These are phyloP conservation scores for Komagataea norvegica DNA, from an alignment of 1,139 yeast genomes.

Conservation along the genomic window DNA sequence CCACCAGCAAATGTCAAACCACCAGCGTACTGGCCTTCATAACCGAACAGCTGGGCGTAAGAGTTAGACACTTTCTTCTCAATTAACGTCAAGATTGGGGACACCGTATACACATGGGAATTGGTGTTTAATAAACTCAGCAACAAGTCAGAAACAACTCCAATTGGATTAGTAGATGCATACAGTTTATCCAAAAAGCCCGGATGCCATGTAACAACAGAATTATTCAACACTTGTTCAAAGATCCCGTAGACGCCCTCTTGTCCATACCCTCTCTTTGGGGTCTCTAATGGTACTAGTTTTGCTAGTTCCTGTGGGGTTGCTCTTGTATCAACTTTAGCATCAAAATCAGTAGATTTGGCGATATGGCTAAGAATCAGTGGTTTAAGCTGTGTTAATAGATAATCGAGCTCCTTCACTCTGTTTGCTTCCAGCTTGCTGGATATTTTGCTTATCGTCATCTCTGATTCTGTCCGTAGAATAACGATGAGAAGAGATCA, in stretches of 20 bases:
- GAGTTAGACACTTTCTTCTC: slow-evolving; percentile 65
- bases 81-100: slow-evolving; percentile 73
- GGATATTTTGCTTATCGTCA: slow-evolving; percentile 18
- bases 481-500: not conserved
- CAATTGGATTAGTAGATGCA: slow-evolving; percentile 82
- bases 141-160: slow-evolving; percentile 68
- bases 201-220: slow-evolving; percentile 84
- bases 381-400: slow-evolving; percentile 36
- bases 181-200: slow-evolving; percentile 83
- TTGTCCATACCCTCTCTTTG: slow-evolving; percentile 33
- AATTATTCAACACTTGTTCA: slow-evolving; percentile 56
- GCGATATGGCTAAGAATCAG: slow-evolving; percentile 23
- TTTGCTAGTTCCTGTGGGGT: slow-evolving; percentile 18
- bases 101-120: slow-evolving; percentile 81
- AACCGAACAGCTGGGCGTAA: slow-evolving; percentile 68
- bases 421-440: slow-evolving; percentile 32
- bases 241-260: slow-evolving; percentile 45
- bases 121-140: slow-evolving; percentile 74
- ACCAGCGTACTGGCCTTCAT: slow-evolving; percentile 52
- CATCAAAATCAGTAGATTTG: slow-evolving; percentile 16
- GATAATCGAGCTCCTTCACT: slow-evolving; percentile 39
- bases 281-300: slow-evolving; percentile 25
- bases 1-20: slow-evolving; percentile 89
- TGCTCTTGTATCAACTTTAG: slow-evolving; percentile 16
- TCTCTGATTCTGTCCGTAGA: not conserved